Conservation (phyloP, 306 rosid species). For the Erythrophleum fordii region DNA sequence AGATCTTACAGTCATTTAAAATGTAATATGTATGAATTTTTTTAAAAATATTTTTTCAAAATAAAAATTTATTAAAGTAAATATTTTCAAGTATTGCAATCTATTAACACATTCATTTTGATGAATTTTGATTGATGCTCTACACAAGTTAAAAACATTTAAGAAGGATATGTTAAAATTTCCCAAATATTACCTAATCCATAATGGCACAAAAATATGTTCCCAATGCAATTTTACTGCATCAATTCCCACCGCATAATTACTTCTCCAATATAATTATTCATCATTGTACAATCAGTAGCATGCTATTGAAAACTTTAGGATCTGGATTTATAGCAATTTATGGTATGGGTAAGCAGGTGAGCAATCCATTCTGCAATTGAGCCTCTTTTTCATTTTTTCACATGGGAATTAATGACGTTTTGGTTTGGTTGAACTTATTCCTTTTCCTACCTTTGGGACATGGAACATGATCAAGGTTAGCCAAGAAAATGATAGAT, state of each 20-base stretch:
- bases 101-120: too few species aligned
- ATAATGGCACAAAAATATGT: background rate
- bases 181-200: background rate
- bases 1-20: too few species aligned
- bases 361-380: conserved; percentile 29
- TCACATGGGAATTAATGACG: conserved; percentile 31
- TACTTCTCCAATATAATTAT: conserved; percentile 5
- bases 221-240: background rate
- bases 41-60: too few species aligned
- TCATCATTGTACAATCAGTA: conserved; percentile 6
- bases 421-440: conserved; percentile 30
- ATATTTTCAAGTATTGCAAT: too few species aligned
- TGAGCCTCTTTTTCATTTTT: conserved; percentile 19
- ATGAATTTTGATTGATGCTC: too few species aligned
- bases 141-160: too few species aligned
- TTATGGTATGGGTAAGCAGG: conserved; percentile 7
- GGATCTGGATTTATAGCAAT: background rate
- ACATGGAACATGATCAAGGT: conserved; percentile 36
- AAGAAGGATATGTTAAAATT: too few species aligned
- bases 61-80: too few species aligned
- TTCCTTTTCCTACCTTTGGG: conserved; percentile 33
- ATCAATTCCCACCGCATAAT: background rate
- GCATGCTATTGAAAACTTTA: conserved; percentile 28
- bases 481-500: conserved; percentile 41
- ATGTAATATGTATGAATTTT: too few species aligned